Evolutionary conservation across 345 rosid species (phyloP).

Genomic region (Salix dunnii): DNA sequence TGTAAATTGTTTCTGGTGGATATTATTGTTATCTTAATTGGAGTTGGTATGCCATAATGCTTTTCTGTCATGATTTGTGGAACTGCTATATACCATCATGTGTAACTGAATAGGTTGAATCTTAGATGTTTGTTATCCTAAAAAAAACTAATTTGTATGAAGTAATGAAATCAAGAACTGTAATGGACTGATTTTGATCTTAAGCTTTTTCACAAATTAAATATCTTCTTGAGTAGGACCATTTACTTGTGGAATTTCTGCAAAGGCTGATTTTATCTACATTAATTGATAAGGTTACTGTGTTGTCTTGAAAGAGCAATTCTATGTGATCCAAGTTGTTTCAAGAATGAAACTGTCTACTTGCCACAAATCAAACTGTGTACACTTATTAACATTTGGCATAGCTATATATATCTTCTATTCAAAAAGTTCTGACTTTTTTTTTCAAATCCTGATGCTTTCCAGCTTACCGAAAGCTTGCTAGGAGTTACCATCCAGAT

Average conservation of each 20-base stretch:
- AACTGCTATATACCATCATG: not conserved
- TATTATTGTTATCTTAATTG: not conserved
- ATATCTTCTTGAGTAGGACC: not conserved
- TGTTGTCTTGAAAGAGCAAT: not conserved
- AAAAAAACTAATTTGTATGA: not conserved
- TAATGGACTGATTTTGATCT: not conserved
- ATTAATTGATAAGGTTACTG: not conserved
- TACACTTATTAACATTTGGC: not conserved
- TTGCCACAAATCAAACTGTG: not conserved
- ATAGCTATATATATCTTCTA: not conserved
- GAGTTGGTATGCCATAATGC: not conserved
- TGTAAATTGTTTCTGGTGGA: not conserved
- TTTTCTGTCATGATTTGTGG: not conserved
- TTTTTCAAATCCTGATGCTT: not conserved
- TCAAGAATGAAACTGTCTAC: not conserved
- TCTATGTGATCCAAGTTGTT: not conserved
- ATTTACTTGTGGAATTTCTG: not conserved
- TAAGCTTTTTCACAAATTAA: not conserved
- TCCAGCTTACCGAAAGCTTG: conserved; percentile 96
- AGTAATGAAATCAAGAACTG: not conserved
- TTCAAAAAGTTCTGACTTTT: not conserved
- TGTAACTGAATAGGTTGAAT: not conserved
- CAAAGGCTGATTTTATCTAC: not conserved
- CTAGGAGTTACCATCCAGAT: conserved; percentile 93
- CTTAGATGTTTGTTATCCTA: not conserved